Evolutionary conservation across 176 grass and related monocot species (phyloP).

Genomic region (Aegilops longissima): DNA sequence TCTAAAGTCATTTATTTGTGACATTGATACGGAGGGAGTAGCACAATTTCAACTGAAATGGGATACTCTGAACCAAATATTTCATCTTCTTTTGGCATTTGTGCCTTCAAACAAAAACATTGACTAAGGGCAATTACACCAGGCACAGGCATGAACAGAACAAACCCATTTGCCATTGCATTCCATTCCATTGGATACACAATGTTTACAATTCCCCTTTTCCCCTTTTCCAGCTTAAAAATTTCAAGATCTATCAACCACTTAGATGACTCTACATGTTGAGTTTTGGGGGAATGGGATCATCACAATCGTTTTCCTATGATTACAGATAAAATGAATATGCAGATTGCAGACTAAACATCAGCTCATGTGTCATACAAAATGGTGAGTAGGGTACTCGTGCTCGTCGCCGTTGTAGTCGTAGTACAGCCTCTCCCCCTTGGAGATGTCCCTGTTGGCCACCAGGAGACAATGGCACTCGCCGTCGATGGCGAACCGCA

Average conservation of each 20-base stretch:
- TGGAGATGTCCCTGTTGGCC: slow-evolving; percentile 78
- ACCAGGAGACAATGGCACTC: slow-evolving; percentile 81
- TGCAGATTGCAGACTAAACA: slow-evolving; percentile 8
- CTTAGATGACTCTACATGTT: background rate
- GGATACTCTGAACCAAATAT: background rate
- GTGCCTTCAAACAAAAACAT: background rate
- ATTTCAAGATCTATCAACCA: background rate
- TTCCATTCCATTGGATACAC: background rate
- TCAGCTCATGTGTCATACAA: slow-evolving; percentile 69
- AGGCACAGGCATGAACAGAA: background rate
- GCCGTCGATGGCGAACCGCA: slow-evolving; percentile 58
- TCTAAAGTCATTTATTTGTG: no score
- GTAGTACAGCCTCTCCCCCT: slow-evolving; percentile 93
- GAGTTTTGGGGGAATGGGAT: background rate
- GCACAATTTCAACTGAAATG: background rate
- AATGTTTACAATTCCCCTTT: background rate
- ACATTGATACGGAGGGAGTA: background rate
- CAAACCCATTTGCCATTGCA: background rate
- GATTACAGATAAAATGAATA: background rate
- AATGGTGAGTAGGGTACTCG: slow-evolving; percentile 97
- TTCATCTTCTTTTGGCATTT: background rate
- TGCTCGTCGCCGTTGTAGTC: slow-evolving; percentile 90
- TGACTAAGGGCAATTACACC: background rate
- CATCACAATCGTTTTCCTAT: background rate
- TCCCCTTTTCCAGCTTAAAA: background rate